A percentile compares a stretch with the other conserved stretches of the same genome.
Conservation (phyloP, 1,139 yeast genomes). For the Candida dubliniensis region DNA sequence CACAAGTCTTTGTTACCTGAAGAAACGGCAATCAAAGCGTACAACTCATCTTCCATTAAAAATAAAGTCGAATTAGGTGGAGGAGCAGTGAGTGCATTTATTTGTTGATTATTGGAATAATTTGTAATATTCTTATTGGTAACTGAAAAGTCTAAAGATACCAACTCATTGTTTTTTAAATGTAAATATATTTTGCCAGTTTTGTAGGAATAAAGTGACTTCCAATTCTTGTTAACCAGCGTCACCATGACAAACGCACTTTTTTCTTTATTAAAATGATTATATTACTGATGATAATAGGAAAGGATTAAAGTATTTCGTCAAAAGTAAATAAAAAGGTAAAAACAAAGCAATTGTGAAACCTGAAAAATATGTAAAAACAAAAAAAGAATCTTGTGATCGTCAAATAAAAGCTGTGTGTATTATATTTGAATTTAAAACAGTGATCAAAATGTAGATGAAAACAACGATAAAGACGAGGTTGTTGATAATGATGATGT, state of each 20-base stretch:
- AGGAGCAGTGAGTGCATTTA: constrained; percentile 28
- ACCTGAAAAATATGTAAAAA: no score
- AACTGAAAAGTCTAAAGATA: constrained; percentile 36
- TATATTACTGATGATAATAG: no score
- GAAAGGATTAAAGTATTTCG: no score
- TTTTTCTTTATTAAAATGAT: no score
- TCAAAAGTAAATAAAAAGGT: no score
- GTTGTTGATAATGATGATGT: not conserved
- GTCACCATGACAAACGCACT: not conserved
- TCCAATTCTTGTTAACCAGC: constrained; percentile 22
- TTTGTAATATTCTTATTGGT: constrained; percentile 23
- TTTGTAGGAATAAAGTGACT: constrained; percentile 37
- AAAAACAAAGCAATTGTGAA: no score
- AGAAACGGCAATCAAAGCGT: constrained; percentile 20
- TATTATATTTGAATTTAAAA: not conserved
- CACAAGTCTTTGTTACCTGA: constrained; percentile 22
- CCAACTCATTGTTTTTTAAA: constrained; percentile 37
- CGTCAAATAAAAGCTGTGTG: not conserved
- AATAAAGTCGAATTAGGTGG: constrained; percentile 37
- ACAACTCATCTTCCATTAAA: constrained; percentile 29
- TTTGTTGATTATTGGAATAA: constrained; percentile 21
- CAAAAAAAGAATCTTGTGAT: no score
- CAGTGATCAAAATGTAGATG: not conserved
- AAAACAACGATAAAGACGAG: not conserved
- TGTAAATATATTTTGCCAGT: constrained; percentile 38